Percentiles rank a stretch among this genome's conserved stretches.
Conservation (phyloP, 179 eudicot genomes). For the Corrigiola litoralis region DNA sequence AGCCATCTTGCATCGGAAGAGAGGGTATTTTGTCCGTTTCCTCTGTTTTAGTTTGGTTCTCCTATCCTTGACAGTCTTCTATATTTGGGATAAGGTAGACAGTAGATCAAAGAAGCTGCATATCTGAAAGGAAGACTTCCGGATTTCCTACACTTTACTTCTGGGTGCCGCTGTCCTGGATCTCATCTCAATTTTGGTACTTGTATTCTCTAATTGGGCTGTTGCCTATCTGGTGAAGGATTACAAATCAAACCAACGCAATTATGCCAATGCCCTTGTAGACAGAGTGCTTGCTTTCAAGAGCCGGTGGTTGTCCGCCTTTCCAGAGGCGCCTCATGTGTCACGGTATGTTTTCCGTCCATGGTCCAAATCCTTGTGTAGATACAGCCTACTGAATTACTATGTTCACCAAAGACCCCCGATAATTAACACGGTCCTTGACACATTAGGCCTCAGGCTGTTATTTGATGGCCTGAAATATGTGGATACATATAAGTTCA, state of each 20-base stretch:
- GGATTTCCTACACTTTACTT: slow-evolving; percentile 21
- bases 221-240: slow-evolving; percentile 1
- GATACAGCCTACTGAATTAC: slow-evolving; percentile 19
- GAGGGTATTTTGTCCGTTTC: slow-evolving; percentile 2
- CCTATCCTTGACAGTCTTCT: slow-evolving; percentile 14
- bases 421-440: neutral
- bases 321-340: slow-evolving; percentile 5
- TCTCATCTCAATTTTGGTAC: slow-evolving; percentile 2
- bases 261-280: neutral
- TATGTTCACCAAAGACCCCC: slow-evolving; percentile 16
- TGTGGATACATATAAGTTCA: neutral
- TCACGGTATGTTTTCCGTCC: slow-evolving; percentile 14
- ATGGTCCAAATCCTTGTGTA: slow-evolving; percentile 27
- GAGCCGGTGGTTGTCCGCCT: neutral
- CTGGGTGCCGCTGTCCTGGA: slow-evolving; percentile 23
- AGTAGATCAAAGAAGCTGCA: neutral
- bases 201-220: slow-evolving; percentile 19
- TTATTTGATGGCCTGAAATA: slow-evolving; percentile 15
- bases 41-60: slow-evolving; percentile 6
- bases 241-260: neutral
- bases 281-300: slow-evolving; percentile 3
- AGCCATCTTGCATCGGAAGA: neutral
- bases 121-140: neutral
- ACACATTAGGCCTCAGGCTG: slow-evolving; percentile 5
- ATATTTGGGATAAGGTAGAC: neutral